Evolutionary conservation across 495 filamentous ascomycete genomes (phyloP), one percentile per base, ranked within the genome.

Genomic region (Pseudotulostoma volvatum): DNA sequence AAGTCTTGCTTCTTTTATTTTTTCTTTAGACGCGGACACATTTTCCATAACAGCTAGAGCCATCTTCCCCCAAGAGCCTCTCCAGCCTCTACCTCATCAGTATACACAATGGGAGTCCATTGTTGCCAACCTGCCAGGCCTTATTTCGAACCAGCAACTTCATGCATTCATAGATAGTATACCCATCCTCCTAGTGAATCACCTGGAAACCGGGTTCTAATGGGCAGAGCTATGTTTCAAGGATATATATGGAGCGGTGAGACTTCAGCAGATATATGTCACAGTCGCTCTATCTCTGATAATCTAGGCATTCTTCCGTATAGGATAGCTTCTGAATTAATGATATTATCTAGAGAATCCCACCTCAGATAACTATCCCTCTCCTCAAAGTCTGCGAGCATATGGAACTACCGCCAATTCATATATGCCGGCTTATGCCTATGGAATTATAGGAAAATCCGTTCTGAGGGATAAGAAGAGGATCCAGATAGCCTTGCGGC

Each of bases 221-320:
- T 93, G 86, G 87, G 73, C 83, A 80, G 74, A 15, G 92, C 90
- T 59, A 74, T 96, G 47, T 69, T 81, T 9, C 87, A 96, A 60
- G 80, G 77, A 39, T 96, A 95, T 57, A 81, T 95, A 51, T 97
- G 90, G 90, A 83, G 85, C 49, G 85, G 84, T 55, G 76, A 90
- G 42, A 73, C 61, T 44, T 86, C 92, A 17, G 67, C 68, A 52
- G 79, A 85, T 39, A 79, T 82, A 60, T 39, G 67, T 35, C 9
- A 20, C 14, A n/a, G 20, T 33, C 9, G 33, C 33, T 7, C 30
- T 36, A 3, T 18, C 11, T 23, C 21, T 39, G 18, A 2, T 33
- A 30, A 7, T 17, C 15, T 8, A 19, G 19, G 18, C 13, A 15
- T n/a, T n/a, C n/a, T n/a, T n/a, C n/a, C n/a, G n/a, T n/a, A n/a